Base-by-base conservation (phyloP, 768 basidiomycete species). In the Boletus tomentosulus region DNA sequence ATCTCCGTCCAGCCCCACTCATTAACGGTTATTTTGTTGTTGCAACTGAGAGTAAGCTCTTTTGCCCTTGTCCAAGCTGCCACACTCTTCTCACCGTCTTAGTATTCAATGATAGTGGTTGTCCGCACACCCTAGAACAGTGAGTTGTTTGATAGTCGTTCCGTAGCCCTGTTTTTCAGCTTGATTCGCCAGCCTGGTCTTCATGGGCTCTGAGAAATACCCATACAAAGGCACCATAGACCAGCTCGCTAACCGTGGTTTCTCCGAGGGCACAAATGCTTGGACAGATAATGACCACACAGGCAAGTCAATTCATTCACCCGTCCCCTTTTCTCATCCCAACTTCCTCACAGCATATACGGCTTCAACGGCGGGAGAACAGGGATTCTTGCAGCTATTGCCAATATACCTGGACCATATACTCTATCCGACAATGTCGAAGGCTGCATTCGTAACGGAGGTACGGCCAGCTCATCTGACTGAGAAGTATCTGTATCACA, bases 271-370 rank as follows among this genome's bases (percentile, higher is more conserved):
- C 33, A 92, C 88, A 9, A 97, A 98, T 68, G 96, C 96, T 1
- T 99, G 96, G 97, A 98, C 97, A 3, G 96, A 90, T 65, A 94
- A 82, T 42, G 92, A 93, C 65, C 87, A 97, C 65, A 97, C 95
- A 44, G 69, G 69, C 41, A 45, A 58, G 52, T 19, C 10, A 22
- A 4, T 4, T 27, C n/a, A 3, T 43, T 15, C 15, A n/a, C 15
- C 7, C 3, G 12, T 30, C 38, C 3, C 33, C 25, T 13, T 49
- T 31, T 15, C 33, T 57, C 30, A 51, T 46, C 4, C 46, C 16
- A 35, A 22, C 31, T 48, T 45, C 30, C 35, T 25, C 4, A 3
- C 25, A 70, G 92, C 92, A 9, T 99, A 98, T 68, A 98, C 97
- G 10, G 87, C 96, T 51, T 87, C 89, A 4, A 98, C 96, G 9